Conservation (phyloP, 768 basidiomycete genomes). For the Phlebiopsis flavidoalba region DNA sequence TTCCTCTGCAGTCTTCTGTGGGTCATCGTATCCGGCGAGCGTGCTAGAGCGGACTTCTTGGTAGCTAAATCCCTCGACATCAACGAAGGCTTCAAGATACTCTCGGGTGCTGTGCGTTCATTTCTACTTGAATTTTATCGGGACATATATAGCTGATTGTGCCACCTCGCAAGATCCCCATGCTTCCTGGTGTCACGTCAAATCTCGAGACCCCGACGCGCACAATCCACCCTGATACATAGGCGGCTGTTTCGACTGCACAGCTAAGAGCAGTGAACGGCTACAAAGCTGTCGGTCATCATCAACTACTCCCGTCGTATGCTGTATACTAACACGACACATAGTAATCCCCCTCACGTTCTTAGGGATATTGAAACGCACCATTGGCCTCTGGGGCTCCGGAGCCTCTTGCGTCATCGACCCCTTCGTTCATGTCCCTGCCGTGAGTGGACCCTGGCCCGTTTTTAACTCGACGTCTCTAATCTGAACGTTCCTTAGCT, state of each 20-base stretch:
- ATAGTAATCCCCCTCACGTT: constrained; percentile 62
- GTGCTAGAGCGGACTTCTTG: constrained; percentile 64
- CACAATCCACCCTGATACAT: constrained; percentile 60
- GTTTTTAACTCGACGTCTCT: background rate
- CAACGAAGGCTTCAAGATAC: constrained; percentile 73
- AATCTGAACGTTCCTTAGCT: constrained; percentile 28
- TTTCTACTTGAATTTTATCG: background rate
- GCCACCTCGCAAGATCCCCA: constrained; percentile 51
- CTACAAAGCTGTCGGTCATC: constrained; percentile 51
- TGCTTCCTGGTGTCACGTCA: constrained; percentile 71
- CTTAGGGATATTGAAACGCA: constrained; percentile 56
- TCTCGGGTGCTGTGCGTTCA: constrained; percentile 70
- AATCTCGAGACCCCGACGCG: constrained; percentile 59
- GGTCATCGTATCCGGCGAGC: constrained; percentile 74
- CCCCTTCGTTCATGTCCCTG: constrained; percentile 65
- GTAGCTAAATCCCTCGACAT: constrained; percentile 67
- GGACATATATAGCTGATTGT: constrained; percentile 2
- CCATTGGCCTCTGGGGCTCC: constrained; percentile 61
- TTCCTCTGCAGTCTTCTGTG: constrained; percentile 52
- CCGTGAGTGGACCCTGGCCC: constrained; percentile 13
- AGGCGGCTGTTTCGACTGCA: constrained; percentile 59
- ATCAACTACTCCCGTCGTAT: background rate
- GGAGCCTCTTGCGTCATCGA: constrained; percentile 49
- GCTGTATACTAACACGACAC: background rate
- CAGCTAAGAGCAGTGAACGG: constrained; percentile 61